Percentiles rank a stretch among this genome's conserved stretches.
Conservation (phyloP, 2,329 filamentous ascomycete species). For the Apiospora aurea region DNA sequence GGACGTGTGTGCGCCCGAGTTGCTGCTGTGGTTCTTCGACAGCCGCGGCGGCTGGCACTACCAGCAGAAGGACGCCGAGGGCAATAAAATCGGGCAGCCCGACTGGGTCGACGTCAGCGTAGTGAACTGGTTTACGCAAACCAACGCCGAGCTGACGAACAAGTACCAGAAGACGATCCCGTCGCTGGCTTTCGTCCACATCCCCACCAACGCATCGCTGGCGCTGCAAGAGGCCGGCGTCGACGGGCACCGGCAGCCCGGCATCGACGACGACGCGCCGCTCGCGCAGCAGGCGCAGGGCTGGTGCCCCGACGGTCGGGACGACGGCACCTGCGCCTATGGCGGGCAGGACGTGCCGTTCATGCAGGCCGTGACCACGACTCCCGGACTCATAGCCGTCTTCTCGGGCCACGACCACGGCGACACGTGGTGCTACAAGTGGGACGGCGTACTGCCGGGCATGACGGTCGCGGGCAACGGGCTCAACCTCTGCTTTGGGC, state of each 20-base stretch:
- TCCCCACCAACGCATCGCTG: conserved; percentile 52
- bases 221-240: conserved; percentile 49
- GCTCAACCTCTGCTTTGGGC: conserved; percentile 61
- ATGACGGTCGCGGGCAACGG: conserved; percentile 47
- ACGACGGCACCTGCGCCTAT: conserved; percentile 48
- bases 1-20: conserved; percentile 44
- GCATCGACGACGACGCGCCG: conserved; percentile 53
- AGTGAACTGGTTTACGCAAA: conserved; percentile 52
- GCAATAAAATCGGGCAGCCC: conserved; percentile 44
- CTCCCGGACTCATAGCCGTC: conserved; percentile 61
- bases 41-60: conserved; percentile 64
- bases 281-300: conserved; percentile 52
- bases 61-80: conserved; percentile 43
- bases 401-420: conserved; percentile 74
- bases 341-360: conserved; percentile 65
- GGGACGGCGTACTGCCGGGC: conserved; percentile 44
- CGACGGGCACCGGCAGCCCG: conserved; percentile 48
- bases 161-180: conserved; percentile 47
- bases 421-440: conserved; percentile 63
- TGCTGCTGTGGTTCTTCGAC: conserved; percentile 78
- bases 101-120: conserved; percentile 55
- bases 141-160: conserved; percentile 40
- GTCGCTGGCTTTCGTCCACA: conserved; percentile 57
- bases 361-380: conserved; percentile 65
- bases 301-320: conserved; percentile 50